phyloP scores from a whole-genome alignment of 164 flowering plant species.

The Aristolochia californica region DNA sequence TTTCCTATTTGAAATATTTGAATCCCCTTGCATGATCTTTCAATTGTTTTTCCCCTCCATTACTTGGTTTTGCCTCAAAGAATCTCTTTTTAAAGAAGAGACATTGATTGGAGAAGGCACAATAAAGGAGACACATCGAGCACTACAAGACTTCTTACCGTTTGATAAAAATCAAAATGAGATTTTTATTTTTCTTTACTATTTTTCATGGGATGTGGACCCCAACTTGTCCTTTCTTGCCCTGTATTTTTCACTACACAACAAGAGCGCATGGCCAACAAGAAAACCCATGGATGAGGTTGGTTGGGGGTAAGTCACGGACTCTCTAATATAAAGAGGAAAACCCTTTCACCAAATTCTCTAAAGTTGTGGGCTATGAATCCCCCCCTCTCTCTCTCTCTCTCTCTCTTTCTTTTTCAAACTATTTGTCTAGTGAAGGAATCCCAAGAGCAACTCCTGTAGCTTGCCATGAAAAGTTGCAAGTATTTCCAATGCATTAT shows the following conservation, averaged over 20 bases:
- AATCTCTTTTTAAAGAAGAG: conserved; percentile 1
- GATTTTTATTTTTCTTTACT: too few species aligned
- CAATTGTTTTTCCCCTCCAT: not conserved
- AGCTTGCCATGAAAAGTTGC: too few species aligned
- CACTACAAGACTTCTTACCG: not conserved
- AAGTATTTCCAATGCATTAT: too few species aligned
- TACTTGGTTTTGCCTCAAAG: conserved; percentile 3
- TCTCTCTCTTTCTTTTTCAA: too few species aligned
- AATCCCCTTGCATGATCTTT: not conserved
- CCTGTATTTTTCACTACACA: conserved; percentile 10
- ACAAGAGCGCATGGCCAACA: conserved; percentile 18
- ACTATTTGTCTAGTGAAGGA: not conserved
- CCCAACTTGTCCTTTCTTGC: too few species aligned
- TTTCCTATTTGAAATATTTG: not conserved
- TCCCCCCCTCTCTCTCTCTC: not conserved
- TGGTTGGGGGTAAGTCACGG: not conserved
- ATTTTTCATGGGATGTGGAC: not conserved
- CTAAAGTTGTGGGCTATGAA: not conserved
- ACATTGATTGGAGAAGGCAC: not conserved
- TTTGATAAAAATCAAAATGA: too few species aligned
- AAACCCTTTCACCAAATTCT: not conserved
- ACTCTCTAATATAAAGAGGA: not conserved
- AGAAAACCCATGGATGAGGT: conserved; percentile 5
- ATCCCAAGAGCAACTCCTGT: conserved; percentile 1
- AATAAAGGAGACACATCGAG: conserved; percentile 1